Base-by-base conservation (phyloP, 2,329 filamentous ascomycete species). In the Neofusicoccum kwambonambiense region DNA sequence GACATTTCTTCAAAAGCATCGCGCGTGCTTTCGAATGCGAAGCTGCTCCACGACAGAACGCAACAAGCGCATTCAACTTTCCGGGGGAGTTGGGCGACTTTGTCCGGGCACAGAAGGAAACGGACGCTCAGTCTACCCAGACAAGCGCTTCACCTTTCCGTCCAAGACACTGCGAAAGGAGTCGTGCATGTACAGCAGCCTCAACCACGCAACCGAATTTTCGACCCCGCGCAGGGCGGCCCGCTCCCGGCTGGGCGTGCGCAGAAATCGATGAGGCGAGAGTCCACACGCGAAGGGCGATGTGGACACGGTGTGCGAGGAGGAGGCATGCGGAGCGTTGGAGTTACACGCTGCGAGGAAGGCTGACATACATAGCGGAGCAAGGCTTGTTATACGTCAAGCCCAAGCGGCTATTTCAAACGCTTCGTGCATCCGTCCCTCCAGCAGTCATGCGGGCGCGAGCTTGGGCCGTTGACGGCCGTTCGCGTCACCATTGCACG, bases 401-500 rank as follows among this genome's bases (percentile, higher is more conserved):
- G 22, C 47, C 5, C 52, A 37, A 57, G 52, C 52, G 52, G 52
- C 19, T 57, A 57, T 57, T 42, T 57, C 37, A 57, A 35, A 45
- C 39, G 11, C 22, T 57, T 44, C 3, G 54, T 41, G 39, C 35
- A 45, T 27, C 54, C 22, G 27, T 39, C n/a, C 19, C 17, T 12
- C 41, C 13, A 31, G 8, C 41, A 58, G 54, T 58, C 54, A 58
- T 45, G 41, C 37, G 52, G 52, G 13, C 19, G 44, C 27, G 19
- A 12, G 22, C 45, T 39, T 11, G 54, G 22, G 12, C 22, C 15
- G 39, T 31, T 44, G 41, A 60, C 11, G 41, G 56, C 37, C 42
- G 56, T 22, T 60, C 42, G 56, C 42, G 56, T 60, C 56, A 60
- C 56, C 41, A 60, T 60, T 3, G 42, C 56, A 60, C 56, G 4